Evolutionary conservation across 1,284 basidiomycete species (phyloP), one percentile per base, ranked within the genome.

Genomic region (Naganishia liquefaciens): DNA sequence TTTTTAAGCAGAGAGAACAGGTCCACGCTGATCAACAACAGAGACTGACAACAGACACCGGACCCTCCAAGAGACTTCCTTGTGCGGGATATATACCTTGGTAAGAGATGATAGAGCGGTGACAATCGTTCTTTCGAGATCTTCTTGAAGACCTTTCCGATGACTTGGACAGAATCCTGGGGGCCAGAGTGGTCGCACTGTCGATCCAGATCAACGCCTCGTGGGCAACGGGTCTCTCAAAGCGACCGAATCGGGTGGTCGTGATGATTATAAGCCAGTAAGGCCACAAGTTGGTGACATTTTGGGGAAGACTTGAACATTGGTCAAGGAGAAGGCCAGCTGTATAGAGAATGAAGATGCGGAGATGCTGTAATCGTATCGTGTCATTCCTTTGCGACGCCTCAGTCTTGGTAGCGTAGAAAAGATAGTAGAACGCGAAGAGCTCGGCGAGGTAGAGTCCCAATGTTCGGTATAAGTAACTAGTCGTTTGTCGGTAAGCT

Each of bases 261-360:
- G 33, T 13, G 5, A 60, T 5, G n/a, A 60, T 21, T 2, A 60
- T 49, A 23, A 60, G 13, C 55, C 55, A 60, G 33, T 49, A 60
- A 30, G 55, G 55, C 55, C 55, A 60, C 19, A 60, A 7, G n/a
- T n/a, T 21, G 19, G 44, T 49, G 13, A 60, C 15, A 7, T 39
- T 49, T 23, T 23, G 23, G 30, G 28, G n/a, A 13, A 60, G 27
- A 17, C 27, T 33, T 13, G 50, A 49, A 21, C 19, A 23, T n/a
- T 21, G 9, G 47, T 60, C 47, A 2, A 47, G 5, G 13, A 47
- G n/a, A 6, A 60, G 19, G 21, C 30, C 21, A 5, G 40, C 13
- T 5, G 47, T 49, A 13, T 60, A 60, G 3, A 60, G 28, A 15
- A 60, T 11, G 44, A 40, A 25, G 21, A 49, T 60, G 5, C 46